A percentile compares a stretch with the other conserved stretches of the same genome.
These are phyloP conservation scores for Penicillium sp. DNA, from an alignment of 2,329 filamentous ascomycete species.

Conservation along the genomic window DNA sequence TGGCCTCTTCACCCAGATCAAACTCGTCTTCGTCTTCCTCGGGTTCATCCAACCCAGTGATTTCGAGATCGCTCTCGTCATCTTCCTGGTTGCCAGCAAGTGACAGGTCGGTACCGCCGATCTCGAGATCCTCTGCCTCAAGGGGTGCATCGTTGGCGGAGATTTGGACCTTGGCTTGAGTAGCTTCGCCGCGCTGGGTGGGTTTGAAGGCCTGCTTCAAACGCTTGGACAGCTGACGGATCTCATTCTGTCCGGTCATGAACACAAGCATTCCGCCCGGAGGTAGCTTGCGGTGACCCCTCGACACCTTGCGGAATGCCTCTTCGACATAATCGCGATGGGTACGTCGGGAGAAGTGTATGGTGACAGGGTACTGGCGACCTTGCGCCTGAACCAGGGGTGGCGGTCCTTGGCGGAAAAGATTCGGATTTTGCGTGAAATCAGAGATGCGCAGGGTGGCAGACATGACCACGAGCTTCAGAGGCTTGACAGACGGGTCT, in stretches of 20 bases:
- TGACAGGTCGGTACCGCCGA: slow-evolving; percentile 51
- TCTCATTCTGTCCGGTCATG: slow-evolving; percentile 87
- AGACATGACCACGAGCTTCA: slow-evolving; percentile 97
- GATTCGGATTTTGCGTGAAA: slow-evolving; percentile 69
- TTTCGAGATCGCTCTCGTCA: slow-evolving; percentile 50
- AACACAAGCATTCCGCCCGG: slow-evolving; percentile 88
- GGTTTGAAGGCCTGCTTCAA: slow-evolving; percentile 61
- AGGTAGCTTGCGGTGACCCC: slow-evolving; percentile 81
- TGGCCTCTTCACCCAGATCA: slow-evolving; percentile 44
- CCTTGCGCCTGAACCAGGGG: slow-evolving; percentile 85
- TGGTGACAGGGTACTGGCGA: slow-evolving; percentile 78
- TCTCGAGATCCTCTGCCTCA: slow-evolving; percentile 78
- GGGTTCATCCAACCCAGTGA: slow-evolving; percentile 52
- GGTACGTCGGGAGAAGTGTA: slow-evolving; percentile 78
- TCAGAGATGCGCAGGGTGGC: slow-evolving; percentile 86
- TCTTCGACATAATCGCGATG: slow-evolving; percentile 84
- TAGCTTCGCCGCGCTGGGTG: slow-evolving; percentile 42
- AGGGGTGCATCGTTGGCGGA: slow-evolving; percentile 68
- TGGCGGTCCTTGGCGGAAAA: slow-evolving; percentile 66
- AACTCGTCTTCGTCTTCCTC: slow-evolving; percentile 60
- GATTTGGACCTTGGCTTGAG: slow-evolving; percentile 62
- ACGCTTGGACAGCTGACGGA: slow-evolving; percentile 68
- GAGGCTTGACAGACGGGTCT: slow-evolving; percentile 60
- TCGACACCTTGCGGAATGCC: slow-evolving; percentile 73
- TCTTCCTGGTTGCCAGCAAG: slow-evolving; percentile 50